Conservation (phyloP, 345 rosid species). For the Draba incana region DNA sequence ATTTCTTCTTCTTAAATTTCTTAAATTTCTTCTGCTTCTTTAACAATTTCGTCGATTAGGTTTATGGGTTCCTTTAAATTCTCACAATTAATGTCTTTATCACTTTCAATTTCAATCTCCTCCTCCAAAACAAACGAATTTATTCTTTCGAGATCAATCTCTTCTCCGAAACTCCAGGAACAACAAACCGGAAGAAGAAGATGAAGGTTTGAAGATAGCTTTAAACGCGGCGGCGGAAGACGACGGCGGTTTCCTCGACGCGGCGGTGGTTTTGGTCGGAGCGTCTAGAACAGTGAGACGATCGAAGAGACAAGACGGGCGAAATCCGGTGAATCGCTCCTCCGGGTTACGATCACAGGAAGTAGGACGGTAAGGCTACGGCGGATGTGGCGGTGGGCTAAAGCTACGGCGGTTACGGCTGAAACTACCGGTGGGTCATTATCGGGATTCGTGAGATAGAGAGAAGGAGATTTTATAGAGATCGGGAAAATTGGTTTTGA, state of each 20-base stretch:
- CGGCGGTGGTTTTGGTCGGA: conserved; percentile 33
- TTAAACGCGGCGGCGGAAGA: conserved; percentile 59
- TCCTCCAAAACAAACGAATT: conserved; percentile 59
- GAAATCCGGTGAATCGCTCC: conserved; percentile 86
- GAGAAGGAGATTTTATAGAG: neutral
- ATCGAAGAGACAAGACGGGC: conserved; percentile 96
- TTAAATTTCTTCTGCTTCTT: conserved; percentile 42
- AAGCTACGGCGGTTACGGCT: conserved; percentile 17
- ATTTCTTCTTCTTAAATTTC: neutral
- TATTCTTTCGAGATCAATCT: conserved; percentile 47
- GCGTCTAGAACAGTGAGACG: conserved; percentile 75
- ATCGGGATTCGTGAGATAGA: conserved; percentile 21
- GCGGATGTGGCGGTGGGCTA: conserved; percentile 71
- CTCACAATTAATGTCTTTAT: conserved; percentile 39
- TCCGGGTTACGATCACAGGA: conserved; percentile 91
- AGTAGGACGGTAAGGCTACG: conserved; percentile 84
- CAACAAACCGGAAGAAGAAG: conserved; percentile 28
- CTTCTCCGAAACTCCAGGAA: conserved; percentile 92
- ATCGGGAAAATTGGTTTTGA: too few species aligned
- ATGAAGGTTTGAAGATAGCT: conserved; percentile 54
- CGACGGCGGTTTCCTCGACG: conserved; percentile 56
- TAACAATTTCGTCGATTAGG: conserved; percentile 34
- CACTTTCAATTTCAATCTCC: conserved; percentile 45
- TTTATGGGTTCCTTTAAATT: conserved; percentile 48
- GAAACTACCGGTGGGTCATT: conserved; percentile 66